Conservation (phyloP, 139 green algal species). For the Auxenochlorella pyrenoidosa region DNA sequence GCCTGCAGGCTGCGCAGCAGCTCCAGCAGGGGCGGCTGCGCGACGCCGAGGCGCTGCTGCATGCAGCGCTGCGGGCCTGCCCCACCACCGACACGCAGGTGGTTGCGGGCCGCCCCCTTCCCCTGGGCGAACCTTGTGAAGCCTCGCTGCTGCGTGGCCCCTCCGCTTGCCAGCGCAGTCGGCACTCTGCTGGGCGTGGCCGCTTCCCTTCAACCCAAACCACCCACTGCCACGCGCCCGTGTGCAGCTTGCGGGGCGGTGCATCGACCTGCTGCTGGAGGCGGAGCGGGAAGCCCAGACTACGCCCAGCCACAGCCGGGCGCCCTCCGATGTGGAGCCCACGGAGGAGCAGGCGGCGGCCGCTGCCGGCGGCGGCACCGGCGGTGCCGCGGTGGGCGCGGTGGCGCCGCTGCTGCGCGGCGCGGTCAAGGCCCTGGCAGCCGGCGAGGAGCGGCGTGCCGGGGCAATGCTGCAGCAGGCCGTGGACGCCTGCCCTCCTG, state of each 20-base stretch:
- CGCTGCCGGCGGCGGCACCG: background rate
- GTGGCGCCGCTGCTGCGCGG: background rate
- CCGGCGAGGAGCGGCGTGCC: background rate
- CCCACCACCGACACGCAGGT: background rate
- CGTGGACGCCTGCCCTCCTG: background rate
- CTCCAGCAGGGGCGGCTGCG: slow-evolving; percentile 16
- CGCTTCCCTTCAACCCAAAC: too few relatives aligned
- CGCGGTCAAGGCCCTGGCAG: background rate
- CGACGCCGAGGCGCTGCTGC: slow-evolving; percentile 11
- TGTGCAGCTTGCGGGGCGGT: background rate
- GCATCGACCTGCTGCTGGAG: slow-evolving; percentile 9
- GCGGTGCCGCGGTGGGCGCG: background rate
- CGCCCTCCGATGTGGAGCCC: background rate
- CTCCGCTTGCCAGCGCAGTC: too few relatives aligned
- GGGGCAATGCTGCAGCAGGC: background rate
- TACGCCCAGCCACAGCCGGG: slow-evolving; percentile 8
- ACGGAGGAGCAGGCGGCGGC: background rate
- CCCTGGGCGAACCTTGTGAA: background rate
- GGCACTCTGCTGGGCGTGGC: too few relatives aligned
- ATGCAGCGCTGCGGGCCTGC: slow-evolving; percentile 2
- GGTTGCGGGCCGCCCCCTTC: background rate
- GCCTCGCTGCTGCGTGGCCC: too few relatives aligned
- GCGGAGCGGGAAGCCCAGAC: background rate
- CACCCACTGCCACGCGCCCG: too few relatives aligned
- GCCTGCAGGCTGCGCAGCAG: background rate